Evolutionary conservation across 176 grass and related monocot genomes (phyloP).

Genomic region (Panicum miliaceum): DNA sequence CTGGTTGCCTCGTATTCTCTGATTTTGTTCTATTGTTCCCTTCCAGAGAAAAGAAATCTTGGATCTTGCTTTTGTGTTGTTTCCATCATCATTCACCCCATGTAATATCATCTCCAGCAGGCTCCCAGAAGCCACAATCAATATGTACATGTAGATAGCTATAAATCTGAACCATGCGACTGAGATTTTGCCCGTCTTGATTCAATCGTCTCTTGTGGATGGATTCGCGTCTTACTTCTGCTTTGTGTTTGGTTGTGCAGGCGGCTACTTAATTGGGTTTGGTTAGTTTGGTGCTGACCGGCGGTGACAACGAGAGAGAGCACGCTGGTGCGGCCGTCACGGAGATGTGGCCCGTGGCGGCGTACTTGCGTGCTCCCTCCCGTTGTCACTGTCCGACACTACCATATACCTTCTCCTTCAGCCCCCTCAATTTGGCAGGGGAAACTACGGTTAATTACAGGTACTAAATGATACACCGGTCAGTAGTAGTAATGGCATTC

Average conservation of each 20-base stretch:
- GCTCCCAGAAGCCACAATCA: background rate
- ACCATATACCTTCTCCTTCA: background rate
- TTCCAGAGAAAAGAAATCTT: background rate
- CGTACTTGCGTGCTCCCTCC: constrained; percentile 28
- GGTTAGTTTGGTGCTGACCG: background rate
- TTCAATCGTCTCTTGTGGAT: background rate
- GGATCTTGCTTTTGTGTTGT: background rate
- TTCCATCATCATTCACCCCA: background rate
- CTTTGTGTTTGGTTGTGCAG: background rate
- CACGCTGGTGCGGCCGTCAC: constrained; percentile 32
- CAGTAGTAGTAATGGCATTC: background rate
- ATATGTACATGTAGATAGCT: no score
- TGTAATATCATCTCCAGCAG: background rate
- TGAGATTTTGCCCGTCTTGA: background rate
- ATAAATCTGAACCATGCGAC: background rate
- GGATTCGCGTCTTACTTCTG: background rate
- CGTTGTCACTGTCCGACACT: constrained; percentile 18
- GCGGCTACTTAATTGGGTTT: background rate
- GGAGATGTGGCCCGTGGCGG: background rate
- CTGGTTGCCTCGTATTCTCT: background rate
- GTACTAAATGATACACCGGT: background rate
- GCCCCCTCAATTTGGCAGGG: background rate
- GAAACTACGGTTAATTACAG: background rate
- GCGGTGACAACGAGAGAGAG: constrained; percentile 45
- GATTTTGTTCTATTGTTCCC: background rate